Percentiles rank a stretch among this genome's conserved stretches.
Conservation (phyloP, 2,329 filamentous ascomycete species). For the Pseudohalonectria lignicola region DNA sequence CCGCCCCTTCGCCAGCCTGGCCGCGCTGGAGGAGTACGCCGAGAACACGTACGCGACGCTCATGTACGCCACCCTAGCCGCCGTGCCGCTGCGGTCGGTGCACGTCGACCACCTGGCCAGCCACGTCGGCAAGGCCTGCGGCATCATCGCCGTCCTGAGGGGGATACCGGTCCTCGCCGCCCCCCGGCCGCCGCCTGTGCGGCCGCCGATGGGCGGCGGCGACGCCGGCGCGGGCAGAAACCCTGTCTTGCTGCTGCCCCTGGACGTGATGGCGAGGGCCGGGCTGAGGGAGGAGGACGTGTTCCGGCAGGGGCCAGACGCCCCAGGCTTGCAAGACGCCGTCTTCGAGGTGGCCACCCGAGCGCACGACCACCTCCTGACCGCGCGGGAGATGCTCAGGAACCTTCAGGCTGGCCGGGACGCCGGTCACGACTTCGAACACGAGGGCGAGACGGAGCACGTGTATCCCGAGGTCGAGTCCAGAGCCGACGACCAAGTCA, state of each 20-base stretch:
- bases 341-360: slow-evolving; percentile 87
- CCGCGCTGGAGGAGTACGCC: slow-evolving; percentile 73
- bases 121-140: slow-evolving; percentile 88
- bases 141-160: slow-evolving; percentile 76
- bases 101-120: slow-evolving; percentile 87
- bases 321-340: slow-evolving; percentile 74
- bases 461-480: slow-evolving; percentile 25
- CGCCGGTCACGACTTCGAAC: slow-evolving; percentile 81
- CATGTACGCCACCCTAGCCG: slow-evolving; percentile 76
- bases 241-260: slow-evolving; percentile 61
- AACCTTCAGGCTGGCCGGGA: slow-evolving; percentile 64
- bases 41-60: slow-evolving; percentile 93
- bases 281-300: slow-evolving; percentile 83
- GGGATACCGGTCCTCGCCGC: slow-evolving; percentile 84
- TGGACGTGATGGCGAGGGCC: slow-evolving; percentile 79
- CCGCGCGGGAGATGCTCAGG: slow-evolving; percentile 81
- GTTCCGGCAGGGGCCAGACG: slow-evolving; percentile 67
- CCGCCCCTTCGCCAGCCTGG: slow-evolving; percentile 64
- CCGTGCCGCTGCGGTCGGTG: slow-evolving; percentile 68
- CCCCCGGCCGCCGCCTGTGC: slow-evolving; percentile 44
- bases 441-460: slow-evolving; percentile 65
- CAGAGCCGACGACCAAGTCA: slow-evolving; percentile 18
- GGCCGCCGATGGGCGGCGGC: slow-evolving; percentile 25
- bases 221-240: slow-evolving; percentile 23
- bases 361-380: slow-evolving; percentile 92